phyloP scores from a whole-genome alignment of 805 yeast genomes.

The Schwanniomyces yamadae region DNA sequence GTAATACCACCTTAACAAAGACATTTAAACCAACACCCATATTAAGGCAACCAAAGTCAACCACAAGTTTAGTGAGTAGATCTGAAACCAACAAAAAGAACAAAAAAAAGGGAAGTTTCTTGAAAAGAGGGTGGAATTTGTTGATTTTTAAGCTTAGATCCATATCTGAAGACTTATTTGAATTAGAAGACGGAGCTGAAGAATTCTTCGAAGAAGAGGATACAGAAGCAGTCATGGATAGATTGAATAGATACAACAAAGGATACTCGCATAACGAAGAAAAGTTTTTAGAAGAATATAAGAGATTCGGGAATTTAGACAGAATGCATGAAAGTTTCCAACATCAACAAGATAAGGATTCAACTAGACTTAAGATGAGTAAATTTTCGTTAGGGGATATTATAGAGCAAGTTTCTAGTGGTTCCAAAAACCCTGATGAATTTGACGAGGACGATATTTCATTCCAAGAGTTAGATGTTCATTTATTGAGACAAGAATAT shows the following conservation, averaged over 20 bases:
- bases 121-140: constrained; percentile 39
- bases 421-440: constrained; percentile 14
- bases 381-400: constrained; percentile 17
- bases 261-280: constrained; percentile 29
- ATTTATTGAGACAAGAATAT: constrained; percentile 27
- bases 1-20: too few relatives aligned
- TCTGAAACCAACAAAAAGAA: constrained; percentile 4
- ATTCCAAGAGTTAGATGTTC: constrained; percentile 26
- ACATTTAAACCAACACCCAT: too few relatives aligned
- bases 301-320: constrained; percentile 31
- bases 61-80: too few relatives aligned
- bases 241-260: constrained; percentile 14
- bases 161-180: constrained; percentile 49
- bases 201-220: constrained; percentile 48
- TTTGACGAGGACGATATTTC: constrained; percentile 14
- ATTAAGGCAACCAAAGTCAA: too few relatives aligned
- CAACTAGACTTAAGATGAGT: constrained; percentile 8
- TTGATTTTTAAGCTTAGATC: constrained; percentile 34
- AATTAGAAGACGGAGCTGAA: constrained; percentile 49
- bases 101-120: constrained; percentile 28
- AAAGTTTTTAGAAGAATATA: constrained; percentile 30
- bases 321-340: constrained; percentile 22
- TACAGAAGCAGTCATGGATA: constrained; percentile 29
- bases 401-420: constrained; percentile 22
- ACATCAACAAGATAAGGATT: constrained; percentile 9